These are phyloP conservation scores for Rutstroemia sydowiana DNA, from an alignment of 2,329 filamentous ascomycete species.

Conservation along the genomic window DNA sequence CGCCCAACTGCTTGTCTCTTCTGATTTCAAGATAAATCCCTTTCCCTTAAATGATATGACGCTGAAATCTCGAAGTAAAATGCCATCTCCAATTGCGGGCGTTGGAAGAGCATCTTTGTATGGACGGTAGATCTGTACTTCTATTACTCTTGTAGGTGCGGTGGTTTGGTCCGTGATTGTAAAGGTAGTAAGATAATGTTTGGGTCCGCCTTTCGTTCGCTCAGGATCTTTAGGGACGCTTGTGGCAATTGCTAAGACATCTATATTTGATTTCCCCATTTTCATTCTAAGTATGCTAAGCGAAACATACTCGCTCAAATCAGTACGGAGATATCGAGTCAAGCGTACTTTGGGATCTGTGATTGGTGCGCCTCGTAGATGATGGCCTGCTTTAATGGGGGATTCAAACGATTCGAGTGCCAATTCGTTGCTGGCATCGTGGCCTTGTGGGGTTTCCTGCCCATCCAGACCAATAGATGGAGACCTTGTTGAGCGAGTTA, in stretches of 20 bases:
- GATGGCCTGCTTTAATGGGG: slow-evolving; percentile 18
- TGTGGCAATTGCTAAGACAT: slow-evolving; percentile 49
- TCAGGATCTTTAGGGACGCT: slow-evolving; percentile 42
- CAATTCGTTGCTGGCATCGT: slow-evolving; percentile 28
- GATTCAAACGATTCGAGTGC: slow-evolving; percentile 24
- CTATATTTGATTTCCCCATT: slow-evolving; percentile 39
- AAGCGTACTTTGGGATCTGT: slow-evolving; percentile 23
- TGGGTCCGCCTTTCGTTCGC: slow-evolving; percentile 49
- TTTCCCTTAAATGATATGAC: slow-evolving; percentile 46
- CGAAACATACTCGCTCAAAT: slow-evolving; percentile 45
- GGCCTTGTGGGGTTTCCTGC: slow-evolving; percentile 17
- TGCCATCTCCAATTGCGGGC: slow-evolving; percentile 48
- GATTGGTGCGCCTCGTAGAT: slow-evolving; percentile 16
- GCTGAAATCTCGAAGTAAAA: slow-evolving; percentile 50
- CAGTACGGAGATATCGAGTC: slow-evolving; percentile 26
- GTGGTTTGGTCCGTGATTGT: slow-evolving; percentile 49
- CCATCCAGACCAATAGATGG: slow-evolving; percentile 20
- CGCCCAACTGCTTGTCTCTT: slow-evolving; percentile 51
- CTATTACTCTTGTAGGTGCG: slow-evolving; percentile 41
- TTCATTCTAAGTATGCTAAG: slow-evolving; percentile 46
- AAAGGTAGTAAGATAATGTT: slow-evolving; percentile 53
- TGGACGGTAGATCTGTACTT: slow-evolving; percentile 52
- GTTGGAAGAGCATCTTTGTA: slow-evolving; percentile 50
- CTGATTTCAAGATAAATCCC: slow-evolving; percentile 45
- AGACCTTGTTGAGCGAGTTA: neutral